Evolutionary conservation across 2,329 filamentous ascomycete genomes (phyloP).

Genomic region (Microdochium paspali): DNA sequence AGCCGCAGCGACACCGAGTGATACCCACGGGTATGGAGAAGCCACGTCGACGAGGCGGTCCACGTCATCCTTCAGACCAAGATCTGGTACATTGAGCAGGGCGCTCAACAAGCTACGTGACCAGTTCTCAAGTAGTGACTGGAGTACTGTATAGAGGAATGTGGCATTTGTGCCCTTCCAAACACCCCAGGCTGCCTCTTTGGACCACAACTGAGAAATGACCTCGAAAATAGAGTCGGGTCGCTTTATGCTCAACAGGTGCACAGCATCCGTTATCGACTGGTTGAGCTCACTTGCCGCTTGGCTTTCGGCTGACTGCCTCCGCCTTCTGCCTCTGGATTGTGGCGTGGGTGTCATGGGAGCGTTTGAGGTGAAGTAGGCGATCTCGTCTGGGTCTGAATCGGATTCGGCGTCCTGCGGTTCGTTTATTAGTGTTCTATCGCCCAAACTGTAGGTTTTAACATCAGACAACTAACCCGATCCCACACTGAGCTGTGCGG

Average conservation of each 20-base stretch:
- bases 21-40: conserved; percentile 73
- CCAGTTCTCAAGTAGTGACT: conserved; percentile 86
- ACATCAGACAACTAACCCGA: conserved; percentile 11
- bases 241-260: conserved; percentile 63
- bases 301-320: conserved; percentile 18
- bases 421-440: too few relatives aligned
- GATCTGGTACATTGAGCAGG: conserved; percentile 79
- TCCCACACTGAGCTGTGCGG: conserved; percentile 21
- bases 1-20: conserved; percentile 60
- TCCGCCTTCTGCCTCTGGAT: conserved; percentile 22
- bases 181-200: conserved; percentile 81
- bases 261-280: conserved; percentile 23
- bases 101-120: conserved; percentile 84
- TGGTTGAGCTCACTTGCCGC: conserved; percentile 25
- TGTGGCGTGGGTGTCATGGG: conserved; percentile 41
- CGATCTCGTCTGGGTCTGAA: conserved; percentile 67
- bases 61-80: conserved; percentile 64
- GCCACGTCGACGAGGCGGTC: conserved; percentile 66
- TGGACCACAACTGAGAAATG: conserved; percentile 78
- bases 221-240: conserved; percentile 79
- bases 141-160: conserved; percentile 81
- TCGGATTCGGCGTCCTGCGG: conserved; percentile 42
- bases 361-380: conserved; percentile 68
- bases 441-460: conserved; percentile 4
- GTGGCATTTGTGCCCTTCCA: conserved; percentile 93